Base-by-base conservation (phyloP, 1,284 basidiomycete species). In the Tilletiopsis washingtonensis region DNA sequence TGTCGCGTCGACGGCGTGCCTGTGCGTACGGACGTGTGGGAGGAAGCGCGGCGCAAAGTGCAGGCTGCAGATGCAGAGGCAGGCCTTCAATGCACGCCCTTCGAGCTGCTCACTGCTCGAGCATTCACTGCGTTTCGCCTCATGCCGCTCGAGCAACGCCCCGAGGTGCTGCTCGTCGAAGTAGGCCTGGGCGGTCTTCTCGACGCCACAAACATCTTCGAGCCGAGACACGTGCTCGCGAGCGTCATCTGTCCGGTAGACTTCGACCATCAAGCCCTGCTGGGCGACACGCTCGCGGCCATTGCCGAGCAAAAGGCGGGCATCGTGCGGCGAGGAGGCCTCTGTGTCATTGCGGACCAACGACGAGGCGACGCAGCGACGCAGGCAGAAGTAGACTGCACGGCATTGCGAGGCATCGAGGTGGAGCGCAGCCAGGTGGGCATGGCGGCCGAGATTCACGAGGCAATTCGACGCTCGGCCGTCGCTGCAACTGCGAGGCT, bases 131-230 rank as follows among this genome's bases (percentile, higher is more conserved):
- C 63, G 9, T 71, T 62, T 20, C 53, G 57, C 7, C 39, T 73
- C 39, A 43, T 66, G 23, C 53, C 56, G 2, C 76, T 75, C 0
- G 56, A 76, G 3, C 54, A 46, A 15, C 47, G 54, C 19, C 79
- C 91, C 1, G 90, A 96, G 64, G 72, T 97, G 15, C 84, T 86
- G 41, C 80, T 98, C 4, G 76, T 97, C 45, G 93, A 98, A 75
- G 93, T 91, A 6, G 94, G 93, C 0, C 84, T 99, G 82, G 94
- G 93, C 0, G 94, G 94, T 0, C 78, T 82, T 3, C 76, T 86
- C 47, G 94, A 99, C 71, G 91, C 93, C 17, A 99, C 94, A 1
- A 98, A 99, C 69, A 81, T 88, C 45, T 73, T 71, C 49, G 81
- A 94, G 14, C 79, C 83, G 0, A 80, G 84, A 41, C 77, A 81